Evolutionary conservation across 2,329 filamentous ascomycete species (phyloP).

Genomic region (Colletotrichum tropicale): DNA sequence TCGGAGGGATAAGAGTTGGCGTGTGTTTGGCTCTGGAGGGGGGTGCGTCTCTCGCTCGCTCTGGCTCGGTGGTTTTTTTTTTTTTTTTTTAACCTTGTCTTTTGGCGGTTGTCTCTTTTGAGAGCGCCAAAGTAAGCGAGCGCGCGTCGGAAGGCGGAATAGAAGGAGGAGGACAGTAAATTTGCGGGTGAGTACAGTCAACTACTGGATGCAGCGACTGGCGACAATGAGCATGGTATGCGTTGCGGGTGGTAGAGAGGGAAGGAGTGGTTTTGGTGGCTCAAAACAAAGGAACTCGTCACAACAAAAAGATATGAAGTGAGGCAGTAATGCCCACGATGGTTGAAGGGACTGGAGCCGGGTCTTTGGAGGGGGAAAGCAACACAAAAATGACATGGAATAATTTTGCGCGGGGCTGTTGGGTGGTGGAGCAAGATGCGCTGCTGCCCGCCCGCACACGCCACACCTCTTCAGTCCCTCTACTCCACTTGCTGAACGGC

Average conservation of each 20-base stretch:
- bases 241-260: not conserved
- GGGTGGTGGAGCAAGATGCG: not conserved
- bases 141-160: not conserved
- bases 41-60: constrained; percentile 11
- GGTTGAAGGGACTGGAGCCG: not conserved
- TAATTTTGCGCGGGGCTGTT: constrained; percentile 20
- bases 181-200: constrained; percentile 1
- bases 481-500: not conserved
- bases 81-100: not conserved
- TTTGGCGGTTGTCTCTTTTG: not conserved
- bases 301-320: not conserved
- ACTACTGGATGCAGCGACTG: not conserved
- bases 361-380: constrained; percentile 17
- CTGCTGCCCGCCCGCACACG: not conserved
- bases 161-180: not conserved
- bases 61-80: not conserved
- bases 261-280: not conserved
- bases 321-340: constrained; percentile 19
- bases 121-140: constrained; percentile 13
- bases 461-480: not conserved
- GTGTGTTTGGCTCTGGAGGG: constrained; percentile 18
- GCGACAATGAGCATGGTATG: not conserved
- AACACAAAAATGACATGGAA: constrained; percentile 19
- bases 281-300: constrained; percentile 12
- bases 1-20: not conserved